Evolutionary conservation across 2,329 filamentous ascomycete species (phyloP), one percentile per base, ranked within the genome.

Genomic region (Lithohypha guttulata): DNA sequence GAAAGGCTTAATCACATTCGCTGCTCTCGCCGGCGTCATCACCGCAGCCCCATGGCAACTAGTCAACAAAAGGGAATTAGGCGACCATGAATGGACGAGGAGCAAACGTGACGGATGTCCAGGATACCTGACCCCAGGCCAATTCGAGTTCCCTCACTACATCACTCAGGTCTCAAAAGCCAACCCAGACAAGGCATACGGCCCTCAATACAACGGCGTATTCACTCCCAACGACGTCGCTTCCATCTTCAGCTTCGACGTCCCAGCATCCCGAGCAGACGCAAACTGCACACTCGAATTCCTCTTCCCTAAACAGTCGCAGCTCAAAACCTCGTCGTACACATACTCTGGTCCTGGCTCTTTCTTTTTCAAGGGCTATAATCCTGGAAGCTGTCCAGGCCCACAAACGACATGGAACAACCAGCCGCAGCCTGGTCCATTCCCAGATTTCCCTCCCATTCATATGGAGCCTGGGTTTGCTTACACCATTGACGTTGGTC

Each of bases 241-340:
- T 7, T 70, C 71, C 9, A 70, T 81, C 52, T 82, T 79, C 69
- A 80, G 80, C 63, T 83, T 83, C 59, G 75, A 80, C 52, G 71
- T 83, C 29, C 72, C 71, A 1, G 45, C 57, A 3, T 57, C 59
- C 4, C 67, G 74, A 49, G 50, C 62, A 6, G 73, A 71, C 49
- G 73, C 74, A 59, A 72, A 61, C 5, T 84, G 79, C 62, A 70
- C 66, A 40, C 62, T 82, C 6, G 62, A 77, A 41, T 83, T 83
- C 69, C 63, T 80, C 30, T 72, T 81, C 59, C 79, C 79, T 8
- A 49, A 62, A 35, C 57, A 73, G 45, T 51, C 63, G 11, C 58
- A 77, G 22, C 69, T 80, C n/a, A 59, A 74, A 57, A 77, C 75
- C 1, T 77, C 75, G 0, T 63, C 65, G 8, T 79, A 64, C 58